Conservation (phyloP, 2,329 filamentous ascomycete species). For the Lecanoromycetidae sp. region DNA sequence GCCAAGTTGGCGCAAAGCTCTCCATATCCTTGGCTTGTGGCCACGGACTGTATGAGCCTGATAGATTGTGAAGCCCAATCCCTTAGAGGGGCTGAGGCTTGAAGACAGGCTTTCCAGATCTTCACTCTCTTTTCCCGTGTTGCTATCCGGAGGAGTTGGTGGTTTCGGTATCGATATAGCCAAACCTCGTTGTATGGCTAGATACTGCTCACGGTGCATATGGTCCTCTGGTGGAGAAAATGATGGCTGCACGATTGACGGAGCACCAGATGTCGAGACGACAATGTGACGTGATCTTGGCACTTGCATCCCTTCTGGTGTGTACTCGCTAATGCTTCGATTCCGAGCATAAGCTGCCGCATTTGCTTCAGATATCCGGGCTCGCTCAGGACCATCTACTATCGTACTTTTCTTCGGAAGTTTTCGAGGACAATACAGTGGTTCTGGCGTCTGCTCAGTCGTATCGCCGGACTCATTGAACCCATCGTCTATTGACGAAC, state of each 20-base stretch:
- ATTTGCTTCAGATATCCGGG: conserved; percentile 23
- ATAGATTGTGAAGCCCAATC: conserved; percentile 38
- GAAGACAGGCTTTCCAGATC: conserved; percentile 28
- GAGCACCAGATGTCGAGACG: conserved; percentile 48
- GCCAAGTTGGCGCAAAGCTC: conserved; percentile 66
- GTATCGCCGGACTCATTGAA: not conserved
- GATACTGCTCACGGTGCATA: conserved; percentile 65
- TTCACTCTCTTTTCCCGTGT: conserved; percentile 45
- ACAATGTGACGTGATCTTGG: conserved; percentile 59
- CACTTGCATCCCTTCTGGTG: conserved; percentile 57
- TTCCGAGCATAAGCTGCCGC: conserved; percentile 50
- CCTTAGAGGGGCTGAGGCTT: conserved; percentile 37
- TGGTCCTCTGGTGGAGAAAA: conserved; percentile 40
- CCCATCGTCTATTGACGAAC: conserved; percentile 20
- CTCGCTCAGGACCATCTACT: conserved; percentile 26
- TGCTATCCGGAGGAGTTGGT: conserved; percentile 73
- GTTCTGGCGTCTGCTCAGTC: not conserved
- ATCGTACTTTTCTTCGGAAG: conserved; percentile 25
- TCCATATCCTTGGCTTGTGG: conserved; percentile 62
- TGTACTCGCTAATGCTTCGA: conserved; percentile 79
- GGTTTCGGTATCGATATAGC: conserved; percentile 46
- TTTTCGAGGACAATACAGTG: conserved; percentile 11
- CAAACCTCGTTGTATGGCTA: conserved; percentile 67
- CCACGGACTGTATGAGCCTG: conserved; percentile 55
- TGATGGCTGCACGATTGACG: conserved; percentile 33